Base-by-base conservation (phyloP, 192 early-diverging fungal genomes). In the Coemansia sp. region DNA sequence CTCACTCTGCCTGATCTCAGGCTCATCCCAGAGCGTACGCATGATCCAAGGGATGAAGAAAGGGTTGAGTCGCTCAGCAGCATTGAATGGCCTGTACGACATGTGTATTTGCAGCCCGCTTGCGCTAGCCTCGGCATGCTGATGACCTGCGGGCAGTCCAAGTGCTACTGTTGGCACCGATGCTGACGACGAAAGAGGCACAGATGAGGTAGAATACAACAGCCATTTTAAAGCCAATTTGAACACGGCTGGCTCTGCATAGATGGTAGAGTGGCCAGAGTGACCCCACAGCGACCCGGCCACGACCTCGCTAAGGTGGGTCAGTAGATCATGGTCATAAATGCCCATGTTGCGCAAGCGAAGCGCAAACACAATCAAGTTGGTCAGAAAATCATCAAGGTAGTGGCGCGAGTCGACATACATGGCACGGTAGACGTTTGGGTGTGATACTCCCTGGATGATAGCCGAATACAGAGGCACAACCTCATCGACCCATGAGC, bases 401-500 rank as follows among this genome's bases (percentile, higher is more conserved):
- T 91, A 95, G 56, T 93, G 90, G 18, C 82, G 85, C 6, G 89
- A 90, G 63, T 95, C 92, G 63, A 99, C 92, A 59, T 96, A 96
- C 6, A 97, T 84, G 13, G 93, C 92, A 20, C 97, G 92, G 57
- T 93, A 90, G 7, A 99, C 89, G 37, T 91, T 89, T 1, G 90
- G 91, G 56, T 94, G 93, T 20, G 83, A 79, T 11, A 88, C 70
- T 3, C 86, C 83, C 14, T 87, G 84, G 69, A 92, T 76, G 40
- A 91, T 79, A 0, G 88, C 88, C 9, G 93, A 91, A 73, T 94
- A 91, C 35, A 95, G 76, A 5, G 96, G 96, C 0, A 99, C 96
- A 0, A 96, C 96, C 73, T 99, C 95, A 68, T 99, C 96, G 63
- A 95, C 92, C 93, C 95, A 91, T 6, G 88, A 90, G 2, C 91